Evolutionary conservation across 208 protist genomes (phyloP).

Genomic region (Naegleria gruberi): DNA sequence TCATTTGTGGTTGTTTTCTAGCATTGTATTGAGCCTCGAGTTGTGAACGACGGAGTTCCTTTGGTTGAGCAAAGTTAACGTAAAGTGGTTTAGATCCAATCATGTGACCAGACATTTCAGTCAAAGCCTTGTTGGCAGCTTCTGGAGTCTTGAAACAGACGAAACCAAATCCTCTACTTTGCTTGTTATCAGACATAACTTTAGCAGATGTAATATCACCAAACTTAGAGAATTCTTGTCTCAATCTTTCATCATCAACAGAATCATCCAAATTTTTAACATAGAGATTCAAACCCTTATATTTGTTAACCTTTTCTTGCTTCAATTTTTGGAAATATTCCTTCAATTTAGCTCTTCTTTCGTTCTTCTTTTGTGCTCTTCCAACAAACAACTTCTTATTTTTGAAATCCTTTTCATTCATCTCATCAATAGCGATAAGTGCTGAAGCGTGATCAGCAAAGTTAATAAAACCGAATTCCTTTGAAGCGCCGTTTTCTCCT

Average conservation of each 20-base stretch:
- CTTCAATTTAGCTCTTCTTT: conserved; percentile 85
- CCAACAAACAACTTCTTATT: conserved; percentile 83
- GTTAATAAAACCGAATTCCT: conserved; percentile 96
- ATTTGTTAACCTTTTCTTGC: conserved; percentile 75
- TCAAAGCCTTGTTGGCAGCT: conserved; percentile 89
- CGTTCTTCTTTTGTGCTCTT: conserved; percentile 88
- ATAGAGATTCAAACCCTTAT: conserved; percentile 92
- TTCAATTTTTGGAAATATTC: conserved; percentile 61
- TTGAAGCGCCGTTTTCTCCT: conserved; percentile 79
- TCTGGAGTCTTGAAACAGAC: conserved; percentile 84
- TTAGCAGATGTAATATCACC: conserved; percentile 91
- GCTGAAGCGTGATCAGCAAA: conserved; percentile 89
- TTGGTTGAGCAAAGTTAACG: conserved; percentile 90
- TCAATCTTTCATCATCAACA: conserved; percentile 83
- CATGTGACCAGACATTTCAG: conserved; percentile 94
- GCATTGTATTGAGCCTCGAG: conserved; percentile 78
- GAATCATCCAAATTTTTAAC: conserved; percentile 95
- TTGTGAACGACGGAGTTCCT: conserved; percentile 86
- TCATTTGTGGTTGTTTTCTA: neutral
- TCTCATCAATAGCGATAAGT: conserved; percentile 75
- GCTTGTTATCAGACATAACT: conserved; percentile 85
- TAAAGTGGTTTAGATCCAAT: conserved; percentile 91
- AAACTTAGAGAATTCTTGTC: conserved; percentile 78
- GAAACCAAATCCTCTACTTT: conserved; percentile 77
- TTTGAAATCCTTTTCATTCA: conserved; percentile 69